Conservation (phyloP, 495 filamentous ascomycete species). For the Penicillium manginii region DNA sequence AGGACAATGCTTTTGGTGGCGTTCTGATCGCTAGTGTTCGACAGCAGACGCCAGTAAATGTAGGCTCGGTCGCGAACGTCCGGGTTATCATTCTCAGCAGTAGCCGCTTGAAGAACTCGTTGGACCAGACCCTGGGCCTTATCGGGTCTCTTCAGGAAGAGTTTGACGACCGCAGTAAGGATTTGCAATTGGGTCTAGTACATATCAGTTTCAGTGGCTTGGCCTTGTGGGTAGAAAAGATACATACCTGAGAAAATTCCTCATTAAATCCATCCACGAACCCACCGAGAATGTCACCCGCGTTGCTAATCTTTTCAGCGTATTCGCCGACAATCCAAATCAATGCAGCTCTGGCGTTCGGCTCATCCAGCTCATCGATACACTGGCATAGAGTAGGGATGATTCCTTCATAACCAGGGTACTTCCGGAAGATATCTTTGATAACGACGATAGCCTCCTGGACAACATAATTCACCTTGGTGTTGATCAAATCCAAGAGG, state of each 20-base stretch:
- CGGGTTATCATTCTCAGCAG: constrained; percentile 93
- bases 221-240: not conserved
- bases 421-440: constrained; percentile 97
- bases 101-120: constrained; percentile 89
- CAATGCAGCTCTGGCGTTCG: constrained; percentile 84
- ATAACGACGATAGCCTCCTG: constrained; percentile 98
- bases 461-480: constrained; percentile 98
- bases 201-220: constrained; percentile 13
- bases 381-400: constrained; percentile 96
- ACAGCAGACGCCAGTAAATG: constrained; percentile 97
- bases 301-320: constrained; percentile 98
- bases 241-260: constrained; percentile 79
- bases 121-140: constrained; percentile 91
- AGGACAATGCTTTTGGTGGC: constrained; percentile 89
- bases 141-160: constrained; percentile 95
- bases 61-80: constrained; percentile 97
- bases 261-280: constrained; percentile 94
- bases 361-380: constrained; percentile 96
- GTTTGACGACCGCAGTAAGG: constrained; percentile 92
- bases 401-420: constrained; percentile 96
- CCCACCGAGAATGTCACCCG: constrained; percentile 81
- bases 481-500: constrained; percentile 88
- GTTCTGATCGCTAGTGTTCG: constrained; percentile 76
- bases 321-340: constrained; percentile 99
- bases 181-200: constrained; percentile 88